Evolutionary conservation across 2,329 filamentous ascomycete genomes (phyloP).

Genomic region (Lachnellula cervina): DNA sequence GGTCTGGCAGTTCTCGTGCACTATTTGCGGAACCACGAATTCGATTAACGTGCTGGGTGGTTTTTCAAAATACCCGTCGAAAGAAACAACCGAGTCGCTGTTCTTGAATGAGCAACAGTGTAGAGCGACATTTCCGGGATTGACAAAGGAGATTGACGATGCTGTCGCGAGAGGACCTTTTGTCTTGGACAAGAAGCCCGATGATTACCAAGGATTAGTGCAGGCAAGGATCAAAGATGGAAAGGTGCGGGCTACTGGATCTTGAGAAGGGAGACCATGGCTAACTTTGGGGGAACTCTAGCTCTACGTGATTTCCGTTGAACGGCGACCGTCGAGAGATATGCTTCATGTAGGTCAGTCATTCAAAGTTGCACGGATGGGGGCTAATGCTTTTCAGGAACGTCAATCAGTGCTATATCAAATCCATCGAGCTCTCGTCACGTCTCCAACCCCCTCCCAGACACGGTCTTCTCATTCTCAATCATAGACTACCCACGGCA

Average conservation of each 20-base stretch:
- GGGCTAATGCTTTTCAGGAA: constrained; percentile 33
- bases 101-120: constrained; percentile 41
- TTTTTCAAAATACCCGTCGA: background rate
- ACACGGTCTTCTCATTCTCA: constrained; percentile 49
- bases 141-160: constrained; percentile 43
- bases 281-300: constrained; percentile 13
- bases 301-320: constrained; percentile 42
- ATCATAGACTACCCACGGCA: constrained; percentile 45
- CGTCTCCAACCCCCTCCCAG: constrained; percentile 44
- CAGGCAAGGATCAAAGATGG: constrained; percentile 41
- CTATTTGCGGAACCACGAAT: background rate
- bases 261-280: background rate
- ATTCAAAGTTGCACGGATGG: background rate
- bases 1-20: background rate
- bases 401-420: constrained; percentile 49
- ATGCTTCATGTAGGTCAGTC: constrained; percentile 36
- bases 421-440: constrained; percentile 47
- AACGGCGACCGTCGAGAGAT: constrained; percentile 37
- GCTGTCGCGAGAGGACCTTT: constrained; percentile 42
- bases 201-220: constrained; percentile 36
- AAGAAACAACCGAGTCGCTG: constrained; percentile 3
- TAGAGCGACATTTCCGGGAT: constrained; percentile 39
- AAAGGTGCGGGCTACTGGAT: constrained; percentile 28
- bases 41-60: background rate
- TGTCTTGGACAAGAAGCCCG: constrained; percentile 32